phyloP scores from a whole-genome alignment of 2,329 filamentous ascomycete genomes.

The Botrytis hyacinthi region DNA sequence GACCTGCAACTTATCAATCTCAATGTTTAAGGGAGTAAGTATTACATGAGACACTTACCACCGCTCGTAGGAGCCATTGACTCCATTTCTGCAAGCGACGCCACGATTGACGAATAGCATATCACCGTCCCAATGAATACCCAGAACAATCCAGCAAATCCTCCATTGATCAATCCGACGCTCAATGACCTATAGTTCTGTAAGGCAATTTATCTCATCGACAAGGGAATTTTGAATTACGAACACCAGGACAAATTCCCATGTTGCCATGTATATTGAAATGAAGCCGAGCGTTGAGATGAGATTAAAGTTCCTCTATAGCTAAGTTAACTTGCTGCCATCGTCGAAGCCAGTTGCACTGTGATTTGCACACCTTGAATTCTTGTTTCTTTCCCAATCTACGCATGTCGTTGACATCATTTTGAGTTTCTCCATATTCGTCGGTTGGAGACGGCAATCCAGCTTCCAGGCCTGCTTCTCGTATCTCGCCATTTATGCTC shows the following conservation, averaged over 20 bases:
- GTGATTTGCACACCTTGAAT: constrained; percentile 29
- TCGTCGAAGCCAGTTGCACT: not conserved
- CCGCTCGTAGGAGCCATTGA: constrained; percentile 33
- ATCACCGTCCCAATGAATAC: constrained; percentile 40
- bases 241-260: constrained; percentile 44
- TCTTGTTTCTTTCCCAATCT: constrained; percentile 38
- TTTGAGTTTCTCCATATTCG: constrained; percentile 32
- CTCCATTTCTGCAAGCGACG: constrained; percentile 34
- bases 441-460: not conserved
- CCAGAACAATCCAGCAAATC: constrained; percentile 43
- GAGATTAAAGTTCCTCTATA: constrained; percentile 43
- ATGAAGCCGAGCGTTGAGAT: constrained; percentile 46
- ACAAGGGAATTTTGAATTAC: constrained; percentile 5
- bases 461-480: constrained; percentile 21
- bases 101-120: constrained; percentile 35
- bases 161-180: constrained; percentile 35
- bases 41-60: constrained; percentile 16
- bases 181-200: constrained; percentile 31
- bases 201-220: not conserved
- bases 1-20: constrained; percentile 47
- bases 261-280: constrained; percentile 45
- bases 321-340: not conserved
- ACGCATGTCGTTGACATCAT: constrained; percentile 40
- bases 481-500: not conserved
- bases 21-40: not conserved